Evolutionary conservation across 2,329 filamentous ascomycete species (phyloP).

Genomic region (Tolypocladium sp.): DNA sequence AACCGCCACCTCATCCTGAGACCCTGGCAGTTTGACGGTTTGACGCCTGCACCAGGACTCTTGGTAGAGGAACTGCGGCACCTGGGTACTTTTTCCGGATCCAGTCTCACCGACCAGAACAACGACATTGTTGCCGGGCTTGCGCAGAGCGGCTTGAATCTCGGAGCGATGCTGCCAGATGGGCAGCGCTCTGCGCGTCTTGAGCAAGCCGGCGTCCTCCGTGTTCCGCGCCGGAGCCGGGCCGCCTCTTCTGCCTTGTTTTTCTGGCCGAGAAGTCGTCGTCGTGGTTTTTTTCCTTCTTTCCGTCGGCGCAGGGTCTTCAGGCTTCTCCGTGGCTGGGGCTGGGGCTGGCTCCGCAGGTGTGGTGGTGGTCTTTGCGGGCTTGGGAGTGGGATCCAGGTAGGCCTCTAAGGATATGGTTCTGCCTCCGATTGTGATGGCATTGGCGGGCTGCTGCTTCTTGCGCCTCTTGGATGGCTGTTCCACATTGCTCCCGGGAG

Average conservation of each 20-base stretch:
- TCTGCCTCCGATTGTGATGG: slow-evolving; percentile 38
- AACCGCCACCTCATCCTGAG: slow-evolving; percentile 38
- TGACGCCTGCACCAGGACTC: slow-evolving; percentile 70
- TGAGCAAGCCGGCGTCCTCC: slow-evolving; percentile 25
- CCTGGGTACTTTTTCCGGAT: slow-evolving; percentile 93
- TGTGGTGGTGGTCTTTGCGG: slow-evolving; percentile 7
- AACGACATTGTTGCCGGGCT: slow-evolving; percentile 57
- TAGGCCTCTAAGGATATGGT: slow-evolving; percentile 41
- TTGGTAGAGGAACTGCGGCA: slow-evolving; percentile 76
- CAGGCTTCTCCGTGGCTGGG: slow-evolving; percentile 1
- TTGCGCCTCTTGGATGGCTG: slow-evolving; percentile 29
- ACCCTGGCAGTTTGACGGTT: slow-evolving; percentile 37
- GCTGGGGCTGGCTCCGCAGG: background rate
- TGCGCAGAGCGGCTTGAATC: slow-evolving; percentile 54
- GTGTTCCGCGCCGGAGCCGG: slow-evolving; percentile 6
- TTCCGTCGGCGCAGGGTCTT: background rate
- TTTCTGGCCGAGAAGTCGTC: background rate
- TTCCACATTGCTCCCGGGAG: background rate
- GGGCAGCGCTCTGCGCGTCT: slow-evolving; percentile 59
- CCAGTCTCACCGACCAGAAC: slow-evolving; percentile 90
- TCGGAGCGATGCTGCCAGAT: slow-evolving; percentile 68
- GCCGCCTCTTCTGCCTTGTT: slow-evolving; percentile 1
- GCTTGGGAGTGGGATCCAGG: slow-evolving; percentile 26
- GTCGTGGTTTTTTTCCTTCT: background rate
- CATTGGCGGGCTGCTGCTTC: slow-evolving; percentile 19